Conservation (phyloP, 2,329 filamentous ascomycete genomes). For the Diaporthe batatas region DNA sequence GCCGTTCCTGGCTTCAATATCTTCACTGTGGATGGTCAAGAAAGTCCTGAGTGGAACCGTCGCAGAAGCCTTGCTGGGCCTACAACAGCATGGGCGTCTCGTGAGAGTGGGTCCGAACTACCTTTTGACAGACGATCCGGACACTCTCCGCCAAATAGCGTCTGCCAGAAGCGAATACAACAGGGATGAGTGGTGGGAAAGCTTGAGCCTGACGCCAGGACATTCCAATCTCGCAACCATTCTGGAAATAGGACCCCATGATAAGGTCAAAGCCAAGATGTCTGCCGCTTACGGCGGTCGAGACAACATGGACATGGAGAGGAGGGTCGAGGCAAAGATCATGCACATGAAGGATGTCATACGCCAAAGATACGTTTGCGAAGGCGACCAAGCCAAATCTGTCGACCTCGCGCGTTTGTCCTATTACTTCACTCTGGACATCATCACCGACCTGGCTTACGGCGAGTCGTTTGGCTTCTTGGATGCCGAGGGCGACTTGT, state of each 20-base stretch:
- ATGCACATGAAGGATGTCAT: neutral
- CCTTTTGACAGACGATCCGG: constrained; percentile 19
- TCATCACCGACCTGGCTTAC: constrained; percentile 61
- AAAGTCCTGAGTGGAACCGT: neutral
- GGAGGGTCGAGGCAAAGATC: neutral
- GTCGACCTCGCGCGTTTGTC: constrained; percentile 59
- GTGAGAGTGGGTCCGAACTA: constrained; percentile 23
- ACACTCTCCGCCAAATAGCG: constrained; percentile 8
- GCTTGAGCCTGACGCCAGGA: neutral
- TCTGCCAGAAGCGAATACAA: constrained; percentile 13
- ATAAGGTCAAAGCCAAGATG: constrained; percentile 19
- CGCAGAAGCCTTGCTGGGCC: neutral
- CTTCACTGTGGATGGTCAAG: constrained; percentile 13
- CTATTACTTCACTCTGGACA: constrained; percentile 63
- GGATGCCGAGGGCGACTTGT: constrained; percentile 56
- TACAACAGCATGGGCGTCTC: constrained; percentile 1
- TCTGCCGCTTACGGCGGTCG: constrained; percentile 6
- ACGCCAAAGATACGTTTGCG: constrained; percentile 7
- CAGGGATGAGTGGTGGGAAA: constrained; percentile 12
- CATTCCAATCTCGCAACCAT: neutral
- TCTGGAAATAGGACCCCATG: constrained; percentile 18
- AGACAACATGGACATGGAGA: constrained; percentile 22
- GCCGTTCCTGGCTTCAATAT: neutral
- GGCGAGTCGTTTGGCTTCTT: constrained; percentile 59
- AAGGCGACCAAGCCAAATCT: neutral